phyloP scores from a whole-genome alignment of 495 filamentous ascomycete species.

The Rhizodiscina lignyota region DNA sequence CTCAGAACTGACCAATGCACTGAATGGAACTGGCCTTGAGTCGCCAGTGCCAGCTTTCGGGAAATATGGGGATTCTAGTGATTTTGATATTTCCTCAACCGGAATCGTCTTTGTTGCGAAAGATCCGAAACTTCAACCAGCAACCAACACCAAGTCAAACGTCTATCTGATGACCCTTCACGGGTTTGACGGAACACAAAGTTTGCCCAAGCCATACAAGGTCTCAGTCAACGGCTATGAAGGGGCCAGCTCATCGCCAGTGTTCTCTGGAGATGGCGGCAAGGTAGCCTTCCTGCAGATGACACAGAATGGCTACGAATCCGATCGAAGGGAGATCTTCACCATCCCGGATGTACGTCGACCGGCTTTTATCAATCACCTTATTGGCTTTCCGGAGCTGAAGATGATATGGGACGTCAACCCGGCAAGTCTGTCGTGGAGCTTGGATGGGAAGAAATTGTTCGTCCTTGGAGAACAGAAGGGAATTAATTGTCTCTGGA shows the following conservation, averaged over 20 bases:
- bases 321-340: conserved; percentile 68
- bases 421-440: conserved; percentile 15
- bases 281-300: conserved; percentile 53
- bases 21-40: conserved; percentile 38
- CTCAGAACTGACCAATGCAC: conserved; percentile 35
- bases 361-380: conserved; percentile 38
- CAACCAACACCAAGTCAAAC: conserved; percentile 66
- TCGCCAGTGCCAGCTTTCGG: conserved; percentile 48
- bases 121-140: conserved; percentile 61
- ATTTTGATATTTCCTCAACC: conserved; percentile 39
- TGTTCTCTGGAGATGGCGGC: conserved; percentile 57
- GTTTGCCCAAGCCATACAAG: conserved; percentile 21
- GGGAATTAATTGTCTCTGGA: conserved; percentile 8
- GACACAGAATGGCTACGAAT: conserved; percentile 68
- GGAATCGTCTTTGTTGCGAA: conserved; percentile 71
- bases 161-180: conserved; percentile 48
- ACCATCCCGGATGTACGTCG: conserved; percentile 30
- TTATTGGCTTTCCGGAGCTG: conserved; percentile 17
- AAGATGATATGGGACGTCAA: conserved; percentile 15
- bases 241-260: conserved; percentile 60
- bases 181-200: not conserved
- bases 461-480: conserved; percentile 14
- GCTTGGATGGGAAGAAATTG: conserved; percentile 7
- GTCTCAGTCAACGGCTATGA: conserved; percentile 31
- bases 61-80: conserved; percentile 26